phyloP scores from a whole-genome alignment of 2,329 filamentous ascomycete species.

The Cercospora zeina region DNA sequence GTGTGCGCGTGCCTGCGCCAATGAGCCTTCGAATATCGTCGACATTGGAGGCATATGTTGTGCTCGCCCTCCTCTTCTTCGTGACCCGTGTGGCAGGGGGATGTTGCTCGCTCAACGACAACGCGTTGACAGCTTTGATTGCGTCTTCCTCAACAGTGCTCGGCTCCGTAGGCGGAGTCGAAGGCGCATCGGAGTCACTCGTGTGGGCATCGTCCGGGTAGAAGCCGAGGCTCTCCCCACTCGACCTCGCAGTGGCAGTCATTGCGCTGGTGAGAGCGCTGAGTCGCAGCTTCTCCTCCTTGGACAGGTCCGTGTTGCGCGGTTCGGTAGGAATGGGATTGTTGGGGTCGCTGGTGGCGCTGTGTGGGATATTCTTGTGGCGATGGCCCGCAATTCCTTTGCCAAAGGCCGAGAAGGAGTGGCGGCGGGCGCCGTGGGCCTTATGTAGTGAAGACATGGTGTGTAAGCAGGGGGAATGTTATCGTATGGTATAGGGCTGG shows the following conservation, averaged over 20 bases:
- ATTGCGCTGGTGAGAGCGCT: conserved; percentile 31
- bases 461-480: conserved; percentile 6
- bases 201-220: conserved; percentile 26
- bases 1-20: conserved; percentile 58
- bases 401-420: conserved; percentile 38
- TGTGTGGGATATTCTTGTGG: conserved; percentile 45
- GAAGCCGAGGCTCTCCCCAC: conserved; percentile 35
- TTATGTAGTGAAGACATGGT: conserved; percentile 28
- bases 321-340: conserved; percentile 51
- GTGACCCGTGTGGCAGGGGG: conserved; percentile 20
- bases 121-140: conserved; percentile 23
- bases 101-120: conserved; percentile 21
- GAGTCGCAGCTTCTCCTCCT: conserved; percentile 31
- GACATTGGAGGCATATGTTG: conserved; percentile 51
- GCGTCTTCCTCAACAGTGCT: conserved; percentile 27
- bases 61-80: conserved; percentile 40
- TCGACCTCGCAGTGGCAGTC: conserved; percentile 32
- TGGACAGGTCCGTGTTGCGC: conserved; percentile 26
- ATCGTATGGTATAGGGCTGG: conserved; percentile 10
- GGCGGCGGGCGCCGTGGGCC: conserved; percentile 29
- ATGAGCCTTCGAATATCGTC: conserved; percentile 60
- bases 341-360: conserved; percentile 48
- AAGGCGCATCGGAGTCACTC: conserved; percentile 36
- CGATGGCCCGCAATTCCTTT: conserved; percentile 30
- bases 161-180: conserved; percentile 47